Percentiles rank a stretch among this genome's conserved stretches.
These are phyloP conservation scores for Dovyalis caffra DNA, from an alignment of 345 rosid species.

Conservation along the genomic window DNA sequence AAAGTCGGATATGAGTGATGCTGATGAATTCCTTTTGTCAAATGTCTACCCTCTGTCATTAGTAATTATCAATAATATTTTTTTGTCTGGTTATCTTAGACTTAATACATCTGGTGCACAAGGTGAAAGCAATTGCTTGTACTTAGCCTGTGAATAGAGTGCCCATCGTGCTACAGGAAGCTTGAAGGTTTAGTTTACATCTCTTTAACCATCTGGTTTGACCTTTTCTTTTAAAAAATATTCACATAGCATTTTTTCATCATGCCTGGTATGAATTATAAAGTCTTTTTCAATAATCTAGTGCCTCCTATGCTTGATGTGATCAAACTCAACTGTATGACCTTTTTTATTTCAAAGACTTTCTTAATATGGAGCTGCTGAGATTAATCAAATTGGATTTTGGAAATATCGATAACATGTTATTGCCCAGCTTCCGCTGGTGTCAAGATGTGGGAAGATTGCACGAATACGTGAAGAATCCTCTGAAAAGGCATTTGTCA, in stretches of 20 bases:
- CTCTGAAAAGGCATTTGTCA: slow-evolving; percentile 33
- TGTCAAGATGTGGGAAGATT: slow-evolving; percentile 83
- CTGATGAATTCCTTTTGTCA: no score
- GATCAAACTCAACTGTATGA: background rate
- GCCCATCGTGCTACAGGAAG: background rate
- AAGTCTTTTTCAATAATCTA: background rate
- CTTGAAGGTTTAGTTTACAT: background rate
- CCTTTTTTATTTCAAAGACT: background rate
- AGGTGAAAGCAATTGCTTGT: no score
- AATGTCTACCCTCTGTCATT: no score
- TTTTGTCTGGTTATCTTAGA: no score
- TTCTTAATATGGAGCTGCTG: background rate
- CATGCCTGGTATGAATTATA: background rate
- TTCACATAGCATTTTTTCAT: background rate
- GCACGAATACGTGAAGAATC: slow-evolving; percentile 55
- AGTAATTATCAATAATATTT: no score
- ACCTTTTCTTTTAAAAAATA: background rate
- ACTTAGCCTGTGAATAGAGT: background rate
- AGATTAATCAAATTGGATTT: background rate
- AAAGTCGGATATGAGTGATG: no score
- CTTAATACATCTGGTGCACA: no score
- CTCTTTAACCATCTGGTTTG: background rate
- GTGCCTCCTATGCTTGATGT: background rate
- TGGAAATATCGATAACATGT: slow-evolving; percentile 15
- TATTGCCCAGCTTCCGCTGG: slow-evolving; percentile 80